Base-by-base conservation (phyloP, 2,329 filamentous ascomycete species). In the Tolypocladium album region DNA sequence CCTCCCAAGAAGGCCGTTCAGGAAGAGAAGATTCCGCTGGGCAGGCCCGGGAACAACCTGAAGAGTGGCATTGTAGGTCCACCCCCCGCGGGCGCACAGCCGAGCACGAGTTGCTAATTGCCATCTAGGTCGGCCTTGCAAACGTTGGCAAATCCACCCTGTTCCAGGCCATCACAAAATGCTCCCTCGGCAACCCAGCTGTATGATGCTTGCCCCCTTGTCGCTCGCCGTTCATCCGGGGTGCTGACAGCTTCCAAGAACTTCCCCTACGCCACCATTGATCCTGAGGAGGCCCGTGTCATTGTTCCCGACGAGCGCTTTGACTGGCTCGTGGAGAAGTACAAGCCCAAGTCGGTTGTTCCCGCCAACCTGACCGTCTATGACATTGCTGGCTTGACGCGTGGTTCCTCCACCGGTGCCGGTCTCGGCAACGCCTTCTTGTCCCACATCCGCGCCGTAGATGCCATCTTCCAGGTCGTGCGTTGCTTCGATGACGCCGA, bases 131-230 rank as follows among this genome's bases (percentile, higher is more conserved):
- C 77, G 94, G 94, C 79, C 87, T 99, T 71, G 94, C 94, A 77
- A 99, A 99, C 78, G 95, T 99, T 69, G 94, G 94, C 77, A 99
- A 99, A 82, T 99, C 94, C 67, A 99, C 95, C 40, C 87, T 99
- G 70, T 99, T 99, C 86, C 95, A 99, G 82, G 92, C 94, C 74
- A 97, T 99, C 78, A 99, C 94, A 74, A 97, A 97, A 83, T 96
- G 89, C 78, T 86, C 87, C 66, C 88, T 99, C 71, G 94, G 95
- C 79, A 99, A 97, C 81, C 95, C 95, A 70, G 94, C 94, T 81
- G 88, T 90, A 82, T 77, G 86, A 82, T 69, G 66, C 69, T 42
- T 58, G 12, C 67, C 67, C 65, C 67, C 67, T 60, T 50, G 68
- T 65, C 67, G 64, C 62, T 64, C 64, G 65, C 64, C 69, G 68